Evolutionary conservation across 2,329 filamentous ascomycete species (phyloP).

Genomic region (Scleromitrula shiraiana): DNA sequence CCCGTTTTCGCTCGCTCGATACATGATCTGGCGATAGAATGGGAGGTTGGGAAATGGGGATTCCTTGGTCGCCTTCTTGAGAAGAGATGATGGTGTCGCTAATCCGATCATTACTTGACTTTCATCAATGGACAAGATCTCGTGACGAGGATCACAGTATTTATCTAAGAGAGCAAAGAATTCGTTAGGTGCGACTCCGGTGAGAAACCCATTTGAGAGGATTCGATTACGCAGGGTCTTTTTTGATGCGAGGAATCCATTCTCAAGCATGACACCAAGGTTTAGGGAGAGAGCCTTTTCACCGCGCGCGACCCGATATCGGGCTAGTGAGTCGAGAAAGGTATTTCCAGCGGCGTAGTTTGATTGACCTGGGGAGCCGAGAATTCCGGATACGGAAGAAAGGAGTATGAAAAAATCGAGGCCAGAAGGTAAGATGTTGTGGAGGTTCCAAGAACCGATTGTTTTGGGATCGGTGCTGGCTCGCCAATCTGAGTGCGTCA

Average conservation of each 20-base stretch:
- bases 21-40: too few species aligned
- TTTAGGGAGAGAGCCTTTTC: constrained; percentile 11
- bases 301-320: constrained; percentile 8
- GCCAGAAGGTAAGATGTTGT: constrained; percentile 8
- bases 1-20: too few species aligned
- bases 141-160: too few species aligned
- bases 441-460: constrained; percentile 18
- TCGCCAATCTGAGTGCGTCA: constrained; percentile 32
- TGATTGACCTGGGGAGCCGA: constrained; percentile 3
- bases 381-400: constrained; percentile 29
- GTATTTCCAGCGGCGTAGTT: constrained; percentile 26
- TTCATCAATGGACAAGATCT: too few species aligned
- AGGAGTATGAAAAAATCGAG: constrained; percentile 20
- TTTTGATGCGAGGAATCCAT: not conserved
- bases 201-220: not conserved
- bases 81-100: too few species aligned
- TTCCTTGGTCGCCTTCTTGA: too few species aligned
- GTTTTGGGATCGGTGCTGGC: constrained; percentile 31
- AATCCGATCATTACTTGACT: too few species aligned
- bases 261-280: constrained; percentile 10
- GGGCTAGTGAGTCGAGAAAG: constrained; percentile 18
- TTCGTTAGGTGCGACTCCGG: too few species aligned
- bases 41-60: too few species aligned
- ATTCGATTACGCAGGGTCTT: not conserved
- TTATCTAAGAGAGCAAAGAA: too few species aligned